These are phyloP conservation scores for Trichoderma citrinoviride DNA, from an alignment of 2,329 filamentous ascomycete species.

Conservation along the genomic window DNA sequence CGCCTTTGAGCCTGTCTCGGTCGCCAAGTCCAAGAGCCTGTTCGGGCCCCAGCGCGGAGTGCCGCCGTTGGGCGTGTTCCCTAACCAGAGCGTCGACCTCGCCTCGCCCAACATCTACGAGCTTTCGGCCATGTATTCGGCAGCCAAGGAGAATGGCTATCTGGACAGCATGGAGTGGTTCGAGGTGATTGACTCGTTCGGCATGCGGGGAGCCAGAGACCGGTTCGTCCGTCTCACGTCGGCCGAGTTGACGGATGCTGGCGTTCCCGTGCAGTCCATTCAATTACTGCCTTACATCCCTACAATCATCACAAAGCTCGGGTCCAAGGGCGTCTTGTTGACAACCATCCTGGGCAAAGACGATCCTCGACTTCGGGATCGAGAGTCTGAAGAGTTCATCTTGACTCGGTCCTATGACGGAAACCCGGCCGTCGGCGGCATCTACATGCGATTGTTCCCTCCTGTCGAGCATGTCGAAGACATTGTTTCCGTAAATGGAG, in stretches of 20 bases:
- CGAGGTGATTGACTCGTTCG: slow-evolving; percentile 71
- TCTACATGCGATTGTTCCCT: slow-evolving; percentile 77
- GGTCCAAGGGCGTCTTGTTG: slow-evolving; percentile 70
- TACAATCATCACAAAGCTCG: slow-evolving; percentile 80
- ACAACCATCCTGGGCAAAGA: slow-evolving; percentile 66
- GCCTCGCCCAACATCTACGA: slow-evolving; percentile 83
- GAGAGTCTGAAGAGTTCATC: slow-evolving; percentile 66
- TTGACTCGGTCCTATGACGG: slow-evolving; percentile 59
- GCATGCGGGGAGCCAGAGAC: slow-evolving; percentile 71
- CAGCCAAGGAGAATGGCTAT: slow-evolving; percentile 63
- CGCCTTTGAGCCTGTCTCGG: slow-evolving; percentile 87
- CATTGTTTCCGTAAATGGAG: slow-evolving; percentile 87
- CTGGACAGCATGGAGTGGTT: slow-evolving; percentile 77
- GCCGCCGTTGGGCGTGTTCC: slow-evolving; percentile 53
- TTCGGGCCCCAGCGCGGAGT: slow-evolving; percentile 51
- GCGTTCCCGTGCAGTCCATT: slow-evolving; percentile 78
- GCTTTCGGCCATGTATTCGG: slow-evolving; percentile 71
- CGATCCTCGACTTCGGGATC: slow-evolving; percentile 64
- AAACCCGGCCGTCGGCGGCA: slow-evolving; percentile 61
- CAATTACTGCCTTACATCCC: slow-evolving; percentile 88
- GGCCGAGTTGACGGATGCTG: slow-evolving; percentile 66
- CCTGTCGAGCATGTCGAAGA: slow-evolving; percentile 65
- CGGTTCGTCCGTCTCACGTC: slow-evolving; percentile 69
- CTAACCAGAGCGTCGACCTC: slow-evolving; percentile 63
- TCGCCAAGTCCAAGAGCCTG: slow-evolving; percentile 69